These are phyloP conservation scores for Quercus engelmannii DNA, from an alignment of 306 rosid genomes.

Conservation along the genomic window DNA sequence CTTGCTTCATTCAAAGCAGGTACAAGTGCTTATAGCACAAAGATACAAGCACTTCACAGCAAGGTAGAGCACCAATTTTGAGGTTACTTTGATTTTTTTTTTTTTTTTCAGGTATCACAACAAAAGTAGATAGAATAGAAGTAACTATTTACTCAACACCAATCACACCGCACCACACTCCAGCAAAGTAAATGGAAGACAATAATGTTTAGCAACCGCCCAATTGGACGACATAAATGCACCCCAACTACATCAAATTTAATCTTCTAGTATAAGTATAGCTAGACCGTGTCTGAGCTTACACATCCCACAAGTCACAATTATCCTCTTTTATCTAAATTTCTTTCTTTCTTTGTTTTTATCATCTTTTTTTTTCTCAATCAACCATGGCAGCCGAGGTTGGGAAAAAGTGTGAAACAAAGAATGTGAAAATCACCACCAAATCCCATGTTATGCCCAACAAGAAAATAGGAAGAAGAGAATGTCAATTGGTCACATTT, in stretches of 20 bases:
- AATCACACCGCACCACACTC: slow-evolving; percentile 7
- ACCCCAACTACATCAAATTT: slow-evolving; percentile 24
- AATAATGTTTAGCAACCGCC: slow-evolving; percentile 56
- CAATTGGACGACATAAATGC: slow-evolving; percentile 49
- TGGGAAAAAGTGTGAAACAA: slow-evolving; percentile 21
- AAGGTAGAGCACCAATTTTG: no score
- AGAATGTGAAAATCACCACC: slow-evolving; percentile 49
- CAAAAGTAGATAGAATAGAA: no score
- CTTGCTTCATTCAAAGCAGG: no score
- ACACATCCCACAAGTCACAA: background rate
- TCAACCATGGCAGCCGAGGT: slow-evolving; percentile 42
- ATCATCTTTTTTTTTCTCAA: background rate
- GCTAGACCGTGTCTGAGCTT: background rate
- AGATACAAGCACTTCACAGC: no score
- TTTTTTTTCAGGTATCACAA: no score
- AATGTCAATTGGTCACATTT: slow-evolving; percentile 75
- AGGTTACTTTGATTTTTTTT: no score
- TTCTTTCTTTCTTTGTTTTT: background rate
- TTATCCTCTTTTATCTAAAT: background rate
- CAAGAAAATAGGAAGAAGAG: slow-evolving; percentile 58
- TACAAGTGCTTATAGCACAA: no score
- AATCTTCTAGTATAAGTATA: slow-evolving; percentile 27
- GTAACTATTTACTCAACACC: background rate
- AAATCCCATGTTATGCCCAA: slow-evolving; percentile 59
- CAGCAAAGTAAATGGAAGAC: background rate